These are phyloP conservation scores for Penicillium soppii DNA, from an alignment of 495 filamentous ascomycete species.

Conservation along the genomic window DNA sequence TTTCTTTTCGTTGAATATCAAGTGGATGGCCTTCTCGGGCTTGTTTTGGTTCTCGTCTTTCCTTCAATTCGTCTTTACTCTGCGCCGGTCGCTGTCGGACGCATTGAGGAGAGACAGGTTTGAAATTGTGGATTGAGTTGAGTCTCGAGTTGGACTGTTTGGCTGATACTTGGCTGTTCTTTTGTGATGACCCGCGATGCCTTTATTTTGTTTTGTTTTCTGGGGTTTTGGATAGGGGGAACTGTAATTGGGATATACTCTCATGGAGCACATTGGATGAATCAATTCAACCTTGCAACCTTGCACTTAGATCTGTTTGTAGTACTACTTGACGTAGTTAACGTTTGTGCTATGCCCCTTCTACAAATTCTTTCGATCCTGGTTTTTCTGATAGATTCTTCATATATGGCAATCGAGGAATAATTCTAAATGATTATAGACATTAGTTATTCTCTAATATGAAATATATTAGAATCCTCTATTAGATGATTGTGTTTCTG, in stretches of 20 bases:
- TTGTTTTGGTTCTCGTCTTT: neutral
- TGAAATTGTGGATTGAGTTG: constrained; percentile 10
- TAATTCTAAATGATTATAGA: no score
- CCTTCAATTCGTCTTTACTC: constrained; percentile 2
- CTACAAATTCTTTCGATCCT: no score
- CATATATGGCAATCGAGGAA: no score
- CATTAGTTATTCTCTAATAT: no score
- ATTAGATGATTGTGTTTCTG: no score
- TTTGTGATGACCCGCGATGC: constrained; percentile 28
- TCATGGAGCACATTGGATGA: constrained; percentile 6
- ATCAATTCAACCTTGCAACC: constrained; percentile 1
- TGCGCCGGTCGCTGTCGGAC: constrained; percentile 12
- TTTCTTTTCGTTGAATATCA: neutral
- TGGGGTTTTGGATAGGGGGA: constrained; percentile 7
- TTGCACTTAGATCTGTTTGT: neutral
- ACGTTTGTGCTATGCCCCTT: no score
- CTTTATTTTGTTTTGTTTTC: constrained; percentile 18
- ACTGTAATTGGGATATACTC: constrained; percentile 7
- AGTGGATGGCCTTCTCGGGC: neutral
- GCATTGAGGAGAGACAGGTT: constrained; percentile 6
- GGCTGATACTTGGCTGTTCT: constrained; percentile 7
- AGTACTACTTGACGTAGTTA: no score
- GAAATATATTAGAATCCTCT: no score
- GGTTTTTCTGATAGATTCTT: no score
- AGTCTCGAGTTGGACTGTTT: neutral